phyloP scores from a whole-genome alignment of 2,329 filamentous ascomycete species.

The Pseudogymnoascus sp. region DNA sequence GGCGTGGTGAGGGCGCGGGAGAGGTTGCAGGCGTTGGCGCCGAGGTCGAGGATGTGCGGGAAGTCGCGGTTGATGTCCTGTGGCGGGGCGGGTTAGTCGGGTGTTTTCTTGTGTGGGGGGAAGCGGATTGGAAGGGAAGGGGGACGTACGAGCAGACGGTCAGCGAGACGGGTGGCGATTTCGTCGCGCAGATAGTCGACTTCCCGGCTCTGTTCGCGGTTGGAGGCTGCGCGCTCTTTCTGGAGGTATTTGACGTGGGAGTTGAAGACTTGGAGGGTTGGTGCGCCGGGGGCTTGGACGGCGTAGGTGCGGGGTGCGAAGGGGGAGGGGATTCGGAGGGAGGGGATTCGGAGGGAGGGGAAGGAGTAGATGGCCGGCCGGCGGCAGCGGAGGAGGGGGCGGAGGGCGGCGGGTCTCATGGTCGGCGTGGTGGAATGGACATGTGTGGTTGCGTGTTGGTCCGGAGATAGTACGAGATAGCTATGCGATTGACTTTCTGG shows the following conservation, averaged over 20 bases:
- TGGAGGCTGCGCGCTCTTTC: constrained; percentile 72
- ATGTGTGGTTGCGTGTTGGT: not conserved
- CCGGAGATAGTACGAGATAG: not conserved
- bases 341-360: not conserved
- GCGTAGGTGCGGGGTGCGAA: constrained; percentile 58
- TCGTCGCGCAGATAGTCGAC: constrained; percentile 94
- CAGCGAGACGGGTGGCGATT: constrained; percentile 74
- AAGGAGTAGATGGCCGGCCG: not conserved
- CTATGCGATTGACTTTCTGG: not conserved
- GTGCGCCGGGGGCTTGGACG: constrained; percentile 67
- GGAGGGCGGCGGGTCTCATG: not conserved
- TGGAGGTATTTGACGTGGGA: constrained; percentile 80
- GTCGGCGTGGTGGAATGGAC: not conserved
- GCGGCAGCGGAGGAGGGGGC: not conserved
- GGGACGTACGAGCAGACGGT: constrained; percentile 64
- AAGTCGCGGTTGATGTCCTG: constrained; percentile 91
- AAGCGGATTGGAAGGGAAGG: not conserved
- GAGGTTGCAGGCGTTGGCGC: constrained; percentile 93
- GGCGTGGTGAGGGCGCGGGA: constrained; percentile 69
- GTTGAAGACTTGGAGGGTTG: constrained; percentile 87
- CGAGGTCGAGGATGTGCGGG: constrained; percentile 78
- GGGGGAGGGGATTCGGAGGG: constrained; percentile 19
- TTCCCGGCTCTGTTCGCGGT: constrained; percentile 65
- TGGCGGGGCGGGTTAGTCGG: not conserved
- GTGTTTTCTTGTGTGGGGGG: not conserved